phyloP scores from a whole-genome alignment of 169 alveolate genomes.

The Plasmodium vivax region DNA sequence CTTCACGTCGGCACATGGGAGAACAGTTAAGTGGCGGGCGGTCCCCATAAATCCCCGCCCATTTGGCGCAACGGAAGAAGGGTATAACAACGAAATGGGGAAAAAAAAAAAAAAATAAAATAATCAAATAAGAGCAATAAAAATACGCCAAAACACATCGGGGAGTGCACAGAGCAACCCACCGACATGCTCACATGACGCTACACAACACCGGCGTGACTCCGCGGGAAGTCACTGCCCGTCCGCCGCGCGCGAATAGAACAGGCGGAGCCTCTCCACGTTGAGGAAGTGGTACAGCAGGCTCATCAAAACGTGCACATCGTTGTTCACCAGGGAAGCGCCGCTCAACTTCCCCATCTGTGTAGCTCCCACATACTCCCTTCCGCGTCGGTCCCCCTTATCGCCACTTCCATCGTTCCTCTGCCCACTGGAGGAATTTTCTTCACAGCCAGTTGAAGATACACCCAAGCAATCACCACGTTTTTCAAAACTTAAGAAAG shows the following conservation, averaged over 20 bases:
- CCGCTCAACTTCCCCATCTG: neutral
- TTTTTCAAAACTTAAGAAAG: neutral
- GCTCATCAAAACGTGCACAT: slow-evolving; percentile 30
- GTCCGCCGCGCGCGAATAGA: neutral
- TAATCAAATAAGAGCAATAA: no score
- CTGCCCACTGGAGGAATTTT: neutral
- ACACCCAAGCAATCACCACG: neutral
- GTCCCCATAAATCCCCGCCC: neutral
- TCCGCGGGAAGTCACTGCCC: neutral
- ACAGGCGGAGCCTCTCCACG: neutral
- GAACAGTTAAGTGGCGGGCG: neutral
- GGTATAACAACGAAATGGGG: neutral
- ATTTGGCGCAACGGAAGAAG: neutral
- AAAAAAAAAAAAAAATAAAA: no score
- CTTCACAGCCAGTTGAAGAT: neutral
- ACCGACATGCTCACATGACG: neutral
- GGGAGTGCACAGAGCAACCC: neutral
- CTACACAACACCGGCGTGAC: no score
- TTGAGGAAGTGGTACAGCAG: slow-evolving; percentile 34
- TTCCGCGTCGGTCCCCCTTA: neutral
- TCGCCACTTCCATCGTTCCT: neutral
- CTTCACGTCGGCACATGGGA: neutral
- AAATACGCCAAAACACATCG: neutral
- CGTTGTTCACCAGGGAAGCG: neutral
- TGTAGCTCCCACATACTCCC: neutral